Conservation (phyloP, 352 stramenopile genomes). For the Globisporangium viniferum region DNA sequence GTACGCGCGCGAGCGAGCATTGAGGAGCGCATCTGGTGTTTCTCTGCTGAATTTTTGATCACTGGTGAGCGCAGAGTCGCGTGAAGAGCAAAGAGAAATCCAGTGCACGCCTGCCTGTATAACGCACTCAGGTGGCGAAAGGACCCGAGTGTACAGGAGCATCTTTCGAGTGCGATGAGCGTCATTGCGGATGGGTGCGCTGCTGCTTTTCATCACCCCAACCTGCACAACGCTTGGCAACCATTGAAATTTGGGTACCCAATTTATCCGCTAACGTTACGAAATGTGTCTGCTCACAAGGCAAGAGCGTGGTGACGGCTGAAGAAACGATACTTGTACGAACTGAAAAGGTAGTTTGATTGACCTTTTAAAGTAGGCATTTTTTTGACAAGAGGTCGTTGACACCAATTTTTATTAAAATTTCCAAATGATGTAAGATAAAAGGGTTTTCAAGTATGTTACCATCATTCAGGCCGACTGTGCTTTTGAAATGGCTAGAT, state of each 20-base stretch:
- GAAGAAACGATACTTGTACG: neutral
- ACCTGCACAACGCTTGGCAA: neutral
- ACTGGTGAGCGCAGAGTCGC: neutral
- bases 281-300: neutral
- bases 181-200: neutral
- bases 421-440: neutral
- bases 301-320: neutral
- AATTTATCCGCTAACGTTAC: neutral
- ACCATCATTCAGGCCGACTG: too few species aligned
- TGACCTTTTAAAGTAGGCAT: neutral
- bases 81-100: neutral
- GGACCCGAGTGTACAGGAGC: neutral
- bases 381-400: neutral
- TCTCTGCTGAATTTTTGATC: neutral
- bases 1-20: neutral
- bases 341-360: neutral
- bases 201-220: neutral
- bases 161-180: neutral
- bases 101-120: neutral
- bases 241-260: neutral
- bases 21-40: neutral
- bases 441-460: neutral
- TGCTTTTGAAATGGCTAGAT: neutral
- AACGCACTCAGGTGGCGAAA: neutral
- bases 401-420: neutral